Conservation (phyloP, 2,329 filamentous ascomycete genomes). For the Colletotrichum shisoi region DNA sequence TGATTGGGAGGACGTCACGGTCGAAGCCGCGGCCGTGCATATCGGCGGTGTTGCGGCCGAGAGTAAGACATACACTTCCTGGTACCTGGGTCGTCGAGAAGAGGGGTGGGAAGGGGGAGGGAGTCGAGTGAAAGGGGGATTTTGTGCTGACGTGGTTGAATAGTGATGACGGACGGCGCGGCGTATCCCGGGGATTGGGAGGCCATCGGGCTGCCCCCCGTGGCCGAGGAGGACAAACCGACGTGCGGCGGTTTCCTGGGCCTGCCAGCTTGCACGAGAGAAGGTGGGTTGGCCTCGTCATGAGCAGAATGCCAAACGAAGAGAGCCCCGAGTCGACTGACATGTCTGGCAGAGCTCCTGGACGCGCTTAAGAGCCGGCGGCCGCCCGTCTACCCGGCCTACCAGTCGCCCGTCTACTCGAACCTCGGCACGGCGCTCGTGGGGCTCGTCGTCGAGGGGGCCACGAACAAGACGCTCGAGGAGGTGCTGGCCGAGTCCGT, state of each 20-base stretch:
- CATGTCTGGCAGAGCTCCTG: conserved; percentile 41
- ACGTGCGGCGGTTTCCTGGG: conserved; percentile 49
- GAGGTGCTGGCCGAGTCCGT: conserved; percentile 53
- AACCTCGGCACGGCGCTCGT: conserved; percentile 58
- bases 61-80: conserved; percentile 42
- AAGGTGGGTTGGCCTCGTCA: conserved; percentile 37
- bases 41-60: conserved; percentile 54
- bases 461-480: conserved; percentile 52
- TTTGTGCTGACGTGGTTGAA: conserved; percentile 9
- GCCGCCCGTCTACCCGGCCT: conserved; percentile 54
- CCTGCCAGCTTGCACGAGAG: conserved; percentile 45
- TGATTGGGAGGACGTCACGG: conserved; percentile 58
- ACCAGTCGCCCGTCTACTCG: conserved; percentile 58
- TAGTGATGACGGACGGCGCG: conserved; percentile 49
- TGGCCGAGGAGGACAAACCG: conserved; percentile 44
- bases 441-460: conserved; percentile 55
- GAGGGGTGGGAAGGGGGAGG: not conserved
- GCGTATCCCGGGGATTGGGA: conserved; percentile 45
- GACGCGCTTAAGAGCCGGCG: conserved; percentile 44
- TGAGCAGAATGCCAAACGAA: not conserved
- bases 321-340: not conserved
- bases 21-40: conserved; percentile 56
- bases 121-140: too few species aligned
- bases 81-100: not conserved
- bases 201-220: conserved; percentile 46